phyloP scores from a whole-genome alignment of 2,329 filamentous ascomycete species.

The Aspergillus amoenus region DNA sequence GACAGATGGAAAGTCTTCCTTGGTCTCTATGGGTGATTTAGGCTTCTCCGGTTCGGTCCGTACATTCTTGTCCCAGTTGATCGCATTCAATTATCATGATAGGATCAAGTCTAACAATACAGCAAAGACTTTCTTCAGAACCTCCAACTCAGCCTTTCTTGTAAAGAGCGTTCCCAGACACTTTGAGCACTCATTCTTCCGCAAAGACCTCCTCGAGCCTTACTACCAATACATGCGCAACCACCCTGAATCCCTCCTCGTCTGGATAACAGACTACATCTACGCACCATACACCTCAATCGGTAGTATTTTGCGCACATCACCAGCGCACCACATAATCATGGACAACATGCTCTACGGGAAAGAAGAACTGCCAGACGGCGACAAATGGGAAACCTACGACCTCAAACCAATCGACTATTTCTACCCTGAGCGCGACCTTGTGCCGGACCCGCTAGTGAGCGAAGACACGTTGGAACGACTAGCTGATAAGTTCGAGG shows the following conservation, averaged over 20 bases:
- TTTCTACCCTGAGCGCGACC: slow-evolving; percentile 73
- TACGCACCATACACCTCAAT: slow-evolving; percentile 56
- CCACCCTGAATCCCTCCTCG: slow-evolving; percentile 61
- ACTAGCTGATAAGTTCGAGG: slow-evolving; percentile 66
- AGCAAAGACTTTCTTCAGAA: slow-evolving; percentile 67
- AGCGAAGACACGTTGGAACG: slow-evolving; percentile 65
- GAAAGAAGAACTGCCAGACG: slow-evolving; percentile 45
- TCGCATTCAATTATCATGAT: background rate
- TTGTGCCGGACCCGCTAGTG: slow-evolving; percentile 63
- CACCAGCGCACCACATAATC: slow-evolving; percentile 70
- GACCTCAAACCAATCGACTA: slow-evolving; percentile 73
- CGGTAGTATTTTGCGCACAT: slow-evolving; percentile 59
- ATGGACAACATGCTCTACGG: slow-evolving; percentile 75
- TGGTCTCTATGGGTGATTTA: slow-evolving; percentile 65
- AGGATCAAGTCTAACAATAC: background rate
- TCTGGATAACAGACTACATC: slow-evolving; percentile 71
- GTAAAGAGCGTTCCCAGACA: slow-evolving; percentile 69
- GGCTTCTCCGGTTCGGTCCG: slow-evolving; percentile 69
- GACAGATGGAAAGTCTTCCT: slow-evolving; percentile 35
- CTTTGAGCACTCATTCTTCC: slow-evolving; percentile 71
- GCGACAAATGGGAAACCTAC: slow-evolving; percentile 65
- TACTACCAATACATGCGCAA: slow-evolving; percentile 65
- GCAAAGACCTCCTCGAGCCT: slow-evolving; percentile 62
- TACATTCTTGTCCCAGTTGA: background rate
- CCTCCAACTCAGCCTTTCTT: slow-evolving; percentile 64